Evolutionary conservation across 2,329 filamentous ascomycete genomes (phyloP).

Genomic region (Fusarium dimerum): DNA sequence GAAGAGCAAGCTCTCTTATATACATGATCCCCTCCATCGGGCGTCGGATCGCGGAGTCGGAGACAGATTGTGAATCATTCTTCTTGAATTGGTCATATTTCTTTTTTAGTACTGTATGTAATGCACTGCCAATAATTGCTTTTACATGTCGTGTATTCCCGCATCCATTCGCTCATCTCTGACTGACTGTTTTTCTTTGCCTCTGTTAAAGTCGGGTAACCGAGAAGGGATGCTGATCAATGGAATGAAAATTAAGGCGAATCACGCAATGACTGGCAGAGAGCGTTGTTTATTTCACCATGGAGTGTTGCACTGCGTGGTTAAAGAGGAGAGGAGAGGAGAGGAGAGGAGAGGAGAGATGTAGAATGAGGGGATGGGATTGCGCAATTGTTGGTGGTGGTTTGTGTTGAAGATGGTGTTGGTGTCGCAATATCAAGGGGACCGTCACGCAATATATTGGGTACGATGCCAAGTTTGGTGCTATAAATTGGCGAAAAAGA

Average conservation of each 20-base stretch:
- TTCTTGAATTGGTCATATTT: too few relatives aligned
- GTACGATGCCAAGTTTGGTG: neutral
- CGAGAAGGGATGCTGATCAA: too few relatives aligned
- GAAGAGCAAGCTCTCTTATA: conserved; percentile 14
- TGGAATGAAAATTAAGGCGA: neutral
- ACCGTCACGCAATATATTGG: conserved; percentile 25
- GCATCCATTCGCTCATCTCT: too few relatives aligned
- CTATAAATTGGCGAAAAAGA: too few relatives aligned
- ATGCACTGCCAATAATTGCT: too few relatives aligned
- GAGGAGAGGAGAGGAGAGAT: neutral
- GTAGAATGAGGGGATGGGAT: conserved; percentile 9
- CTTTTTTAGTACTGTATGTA: conserved; percentile 1
- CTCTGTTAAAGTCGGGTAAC: too few relatives aligned
- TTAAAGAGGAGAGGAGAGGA: neutral
- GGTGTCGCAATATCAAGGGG: conserved; percentile 28
- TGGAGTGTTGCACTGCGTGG: neutral
- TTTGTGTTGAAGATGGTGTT: conserved; percentile 3
- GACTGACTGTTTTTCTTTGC: too few relatives aligned
- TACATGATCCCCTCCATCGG: conserved; percentile 6
- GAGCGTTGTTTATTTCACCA: neutral
- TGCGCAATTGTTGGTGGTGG: conserved; percentile 22
- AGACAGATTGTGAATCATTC: neutral
- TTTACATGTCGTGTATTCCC: too few relatives aligned
- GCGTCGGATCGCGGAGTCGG: conserved; percentile 9
- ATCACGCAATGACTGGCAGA: conserved; percentile 20